A percentile compares a stretch with the other conserved stretches of the same genome.
Evolutionary conservation across 768 basidiomycete genomes (phyloP).

Genomic region (Leccinum variicolor): DNA sequence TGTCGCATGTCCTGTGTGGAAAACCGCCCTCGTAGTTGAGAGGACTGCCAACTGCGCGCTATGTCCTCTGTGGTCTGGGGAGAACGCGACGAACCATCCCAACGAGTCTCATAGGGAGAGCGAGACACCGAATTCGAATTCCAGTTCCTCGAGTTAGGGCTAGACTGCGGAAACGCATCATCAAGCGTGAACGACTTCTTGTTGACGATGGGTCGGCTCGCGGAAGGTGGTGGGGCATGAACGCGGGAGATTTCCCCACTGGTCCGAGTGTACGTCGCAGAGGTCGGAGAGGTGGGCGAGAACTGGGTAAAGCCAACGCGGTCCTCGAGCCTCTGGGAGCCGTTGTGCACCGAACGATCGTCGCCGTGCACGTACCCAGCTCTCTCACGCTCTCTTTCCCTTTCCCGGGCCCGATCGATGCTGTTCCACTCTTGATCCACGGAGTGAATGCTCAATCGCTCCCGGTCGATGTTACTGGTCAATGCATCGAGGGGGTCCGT

Average conservation of each 20-base stretch:
- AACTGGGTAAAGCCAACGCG: conserved; percentile 11
- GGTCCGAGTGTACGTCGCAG: conserved; percentile 13
- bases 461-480: conserved; percentile 22
- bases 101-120: conserved; percentile 27
- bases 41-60: conserved; percentile 30
- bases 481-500: conserved; percentile 20
- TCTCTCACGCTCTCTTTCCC: conserved; percentile 22
- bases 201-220: conserved; percentile 30
- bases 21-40: conserved; percentile 22
- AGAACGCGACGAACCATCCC: conserved; percentile 28
- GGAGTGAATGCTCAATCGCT: conserved; percentile 23
- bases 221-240: conserved; percentile 24
- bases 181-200: conserved; percentile 30
- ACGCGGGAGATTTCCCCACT: conserved; percentile 11
- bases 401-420: conserved; percentile 23
- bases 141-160: conserved; percentile 23
- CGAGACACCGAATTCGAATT: conserved; percentile 11
- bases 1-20: conserved; percentile 32
- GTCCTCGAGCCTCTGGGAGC: conserved; percentile 16
- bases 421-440: conserved; percentile 30
- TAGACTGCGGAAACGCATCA: conserved; percentile 21
- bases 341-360: conserved; percentile 18
- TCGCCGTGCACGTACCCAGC: conserved; percentile 17
- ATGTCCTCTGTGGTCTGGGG: conserved; percentile 30
- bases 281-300: conserved; percentile 12